A percentile compares a stretch with the other conserved stretches of the same genome.
These are phyloP conservation scores for Podospora didyma DNA, from an alignment of 495 filamentous ascomycete species.

Conservation along the genomic window DNA sequence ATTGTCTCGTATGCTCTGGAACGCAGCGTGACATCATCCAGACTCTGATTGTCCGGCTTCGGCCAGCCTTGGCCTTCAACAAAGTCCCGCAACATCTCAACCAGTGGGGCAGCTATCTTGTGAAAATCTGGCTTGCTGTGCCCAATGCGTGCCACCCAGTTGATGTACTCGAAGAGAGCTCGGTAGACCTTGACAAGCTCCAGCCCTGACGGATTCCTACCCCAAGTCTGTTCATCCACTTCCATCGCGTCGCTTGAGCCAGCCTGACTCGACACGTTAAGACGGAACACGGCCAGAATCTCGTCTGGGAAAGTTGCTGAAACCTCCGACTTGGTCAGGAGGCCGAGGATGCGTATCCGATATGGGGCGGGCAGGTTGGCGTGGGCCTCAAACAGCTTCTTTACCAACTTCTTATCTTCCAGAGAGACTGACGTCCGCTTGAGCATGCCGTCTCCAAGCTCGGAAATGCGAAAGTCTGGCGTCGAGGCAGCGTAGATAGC, in stretches of 20 bases:
- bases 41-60: constrained; percentile 48
- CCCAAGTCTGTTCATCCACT: constrained; percentile 29
- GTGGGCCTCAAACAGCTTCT: constrained; percentile 66
- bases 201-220: constrained; percentile 14
- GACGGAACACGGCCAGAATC: constrained; percentile 66
- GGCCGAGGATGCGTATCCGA: constrained; percentile 66
- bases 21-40: constrained; percentile 62
- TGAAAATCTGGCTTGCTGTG: constrained; percentile 48
- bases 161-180: constrained; percentile 83
- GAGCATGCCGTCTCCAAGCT: constrained; percentile 76
- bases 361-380: constrained; percentile 65
- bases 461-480: constrained; percentile 73
- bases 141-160: constrained; percentile 79
- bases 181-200: constrained; percentile 54
- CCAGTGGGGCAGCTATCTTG: constrained; percentile 63
- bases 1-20: constrained; percentile 80
- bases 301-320: constrained; percentile 58
- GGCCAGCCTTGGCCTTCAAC: constrained; percentile 85
- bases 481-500: constrained; percentile 79
- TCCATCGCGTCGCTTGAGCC: constrained; percentile 20
- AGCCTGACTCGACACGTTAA: constrained; percentile 34
- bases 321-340: constrained; percentile 72
- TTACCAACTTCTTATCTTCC: constrained; percentile 62
- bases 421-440: constrained; percentile 70
- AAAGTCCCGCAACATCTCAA: constrained; percentile 67